phyloP scores from a whole-genome alignment of 2,329 filamentous ascomycete genomes.

The Pseudogymnoascus verrucosus region DNA sequence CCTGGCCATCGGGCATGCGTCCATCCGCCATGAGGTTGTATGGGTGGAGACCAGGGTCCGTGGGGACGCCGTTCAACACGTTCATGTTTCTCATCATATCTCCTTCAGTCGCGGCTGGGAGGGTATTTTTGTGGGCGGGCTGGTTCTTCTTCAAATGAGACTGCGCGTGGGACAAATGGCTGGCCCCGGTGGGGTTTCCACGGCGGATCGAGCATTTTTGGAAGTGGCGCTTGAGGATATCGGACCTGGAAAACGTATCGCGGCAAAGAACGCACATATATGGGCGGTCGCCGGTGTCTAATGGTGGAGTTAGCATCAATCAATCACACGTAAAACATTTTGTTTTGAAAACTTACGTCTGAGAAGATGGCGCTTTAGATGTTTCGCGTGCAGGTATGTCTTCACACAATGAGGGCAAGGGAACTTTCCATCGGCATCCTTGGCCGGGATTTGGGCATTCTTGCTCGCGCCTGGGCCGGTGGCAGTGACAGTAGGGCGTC shows the following conservation, averaged over 20 bases:
- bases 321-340: background rate
- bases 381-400: slow-evolving; percentile 95
- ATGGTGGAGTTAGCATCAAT: slow-evolving; percentile 21
- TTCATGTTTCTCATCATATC: slow-evolving; percentile 53
- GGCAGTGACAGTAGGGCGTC: slow-evolving; percentile 68
- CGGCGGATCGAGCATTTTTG: slow-evolving; percentile 97
- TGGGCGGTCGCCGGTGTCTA: slow-evolving; percentile 93
- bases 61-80: slow-evolving; percentile 49
- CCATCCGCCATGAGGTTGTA: slow-evolving; percentile 46
- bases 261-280: slow-evolving; percentile 98
- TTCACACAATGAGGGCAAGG: slow-evolving; percentile 97
- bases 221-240: slow-evolving; percentile 97
- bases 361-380: slow-evolving; percentile 90
- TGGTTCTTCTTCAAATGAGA: slow-evolving; percentile 77
- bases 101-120: slow-evolving; percentile 43
- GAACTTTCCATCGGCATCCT: slow-evolving; percentile 96
- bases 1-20: slow-evolving; percentile 24
- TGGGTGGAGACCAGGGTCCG: slow-evolving; percentile 49
- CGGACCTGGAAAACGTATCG: slow-evolving; percentile 95
- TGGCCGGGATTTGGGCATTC: slow-evolving; percentile 77
- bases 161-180: slow-evolving; percentile 87
- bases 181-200: slow-evolving; percentile 90
- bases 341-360: slow-evolving; percentile 64
- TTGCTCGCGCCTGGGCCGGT: slow-evolving; percentile 63
- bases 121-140: slow-evolving; percentile 46